phyloP scores from a whole-genome alignment of 2,329 filamentous ascomycete genomes.

The Talaromyces sp. region DNA sequence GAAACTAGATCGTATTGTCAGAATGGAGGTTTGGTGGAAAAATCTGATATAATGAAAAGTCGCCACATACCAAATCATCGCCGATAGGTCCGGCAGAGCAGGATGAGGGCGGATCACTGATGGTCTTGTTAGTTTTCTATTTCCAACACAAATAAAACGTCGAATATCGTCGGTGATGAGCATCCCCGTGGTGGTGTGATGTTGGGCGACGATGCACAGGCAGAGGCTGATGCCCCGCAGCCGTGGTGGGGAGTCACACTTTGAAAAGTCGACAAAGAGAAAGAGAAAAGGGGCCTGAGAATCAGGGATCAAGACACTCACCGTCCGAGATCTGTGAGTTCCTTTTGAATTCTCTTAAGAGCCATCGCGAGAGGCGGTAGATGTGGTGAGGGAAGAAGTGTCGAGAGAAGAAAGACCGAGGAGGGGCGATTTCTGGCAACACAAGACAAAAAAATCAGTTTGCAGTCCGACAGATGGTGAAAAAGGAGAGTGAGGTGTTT shows the following conservation, averaged over 20 bases:
- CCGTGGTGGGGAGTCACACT: constrained; percentile 13
- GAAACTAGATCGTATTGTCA: constrained; percentile 61
- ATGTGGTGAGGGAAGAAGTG: constrained; percentile 9
- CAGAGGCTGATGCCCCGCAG: constrained; percentile 17
- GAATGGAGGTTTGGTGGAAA: background rate
- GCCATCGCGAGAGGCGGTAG: constrained; percentile 35
- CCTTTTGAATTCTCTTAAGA: constrained; percentile 50
- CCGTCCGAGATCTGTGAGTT: constrained; percentile 48
- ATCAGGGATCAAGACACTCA: constrained; percentile 24
- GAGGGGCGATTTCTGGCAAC: background rate
- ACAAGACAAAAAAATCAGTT: background rate
- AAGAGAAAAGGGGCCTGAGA: constrained; percentile 2
- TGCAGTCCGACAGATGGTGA: background rate
- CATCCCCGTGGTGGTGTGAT: background rate
- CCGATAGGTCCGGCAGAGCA: constrained; percentile 96
- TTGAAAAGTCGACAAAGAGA: constrained; percentile 5
- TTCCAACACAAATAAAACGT: background rate
- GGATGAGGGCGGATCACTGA: constrained; percentile 92
- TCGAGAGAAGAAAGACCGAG: background rate
- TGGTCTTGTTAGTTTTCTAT: background rate
- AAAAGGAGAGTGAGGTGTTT: background rate
- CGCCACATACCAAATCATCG: constrained; percentile 82
- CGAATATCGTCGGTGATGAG: background rate
- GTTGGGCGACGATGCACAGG: background rate
- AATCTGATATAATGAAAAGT: constrained; percentile 5